Percentiles rank a stretch among this genome's conserved stretches.
Evolutionary conservation across 1,284 basidiomycete genomes (phyloP).

Genomic region (Fereydounia khargensis): DNA sequence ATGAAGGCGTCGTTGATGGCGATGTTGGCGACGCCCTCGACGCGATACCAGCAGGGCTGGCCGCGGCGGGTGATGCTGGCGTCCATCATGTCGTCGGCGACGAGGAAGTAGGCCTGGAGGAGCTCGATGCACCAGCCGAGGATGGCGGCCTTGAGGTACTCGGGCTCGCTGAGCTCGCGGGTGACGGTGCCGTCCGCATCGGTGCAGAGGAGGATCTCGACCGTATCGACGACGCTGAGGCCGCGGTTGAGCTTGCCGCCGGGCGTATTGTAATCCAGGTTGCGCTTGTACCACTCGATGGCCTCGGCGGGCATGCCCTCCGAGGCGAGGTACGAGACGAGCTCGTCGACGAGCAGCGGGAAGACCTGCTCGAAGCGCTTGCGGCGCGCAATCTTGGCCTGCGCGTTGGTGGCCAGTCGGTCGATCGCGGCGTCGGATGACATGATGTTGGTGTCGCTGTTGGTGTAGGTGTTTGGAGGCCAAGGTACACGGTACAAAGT

Average conservation of each 20-base stretch:
- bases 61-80: slow-evolving; percentile 86
- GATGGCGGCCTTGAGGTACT: slow-evolving; percentile 85
- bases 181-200: slow-evolving; percentile 63
- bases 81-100: slow-evolving; percentile 99
- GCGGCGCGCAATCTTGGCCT: slow-evolving; percentile 53
- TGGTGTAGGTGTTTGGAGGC: background rate
- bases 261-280: slow-evolving; percentile 86
- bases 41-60: slow-evolving; percentile 91
- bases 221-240: slow-evolving; percentile 88
- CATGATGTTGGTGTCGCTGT: slow-evolving; percentile 4
- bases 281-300: slow-evolving; percentile 71
- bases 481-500: too few species aligned
- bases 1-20: slow-evolving; percentile 97
- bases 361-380: slow-evolving; percentile 62
- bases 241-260: slow-evolving; percentile 97
- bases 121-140: slow-evolving; percentile 96
- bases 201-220: slow-evolving; percentile 69
- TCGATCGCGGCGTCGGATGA: slow-evolving; percentile 14
- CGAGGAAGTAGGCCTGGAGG: slow-evolving; percentile 97
- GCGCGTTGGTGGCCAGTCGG: slow-evolving; percentile 30
- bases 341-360: slow-evolving; percentile 63
- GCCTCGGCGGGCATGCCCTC: slow-evolving; percentile 72
- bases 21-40: slow-evolving; percentile 69
- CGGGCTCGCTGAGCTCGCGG: slow-evolving; percentile 58
- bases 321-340: slow-evolving; percentile 66